A percentile compares a stretch with the other conserved stretches of the same genome.
Conservation (phyloP, 768 basidiomycete genomes). For the Tylopilus vinaceipallidus region DNA sequence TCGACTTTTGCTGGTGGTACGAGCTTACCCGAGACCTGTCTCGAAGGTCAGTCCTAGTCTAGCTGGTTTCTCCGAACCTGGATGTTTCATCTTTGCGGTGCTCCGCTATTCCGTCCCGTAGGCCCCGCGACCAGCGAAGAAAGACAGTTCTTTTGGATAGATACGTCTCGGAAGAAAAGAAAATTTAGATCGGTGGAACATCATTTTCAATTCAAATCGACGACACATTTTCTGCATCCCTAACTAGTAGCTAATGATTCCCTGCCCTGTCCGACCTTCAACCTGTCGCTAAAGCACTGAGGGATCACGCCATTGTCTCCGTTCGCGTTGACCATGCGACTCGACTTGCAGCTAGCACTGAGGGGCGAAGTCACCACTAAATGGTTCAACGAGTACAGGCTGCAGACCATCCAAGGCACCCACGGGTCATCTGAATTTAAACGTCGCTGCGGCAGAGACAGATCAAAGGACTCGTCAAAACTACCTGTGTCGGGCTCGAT, state of each 20-base stretch:
- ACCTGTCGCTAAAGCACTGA: not conserved
- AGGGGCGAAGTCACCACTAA: no score
- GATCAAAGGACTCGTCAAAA: no score
- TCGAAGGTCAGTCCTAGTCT: no score
- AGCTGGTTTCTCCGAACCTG: not conserved
- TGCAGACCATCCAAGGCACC: no score
- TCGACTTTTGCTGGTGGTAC: not conserved
- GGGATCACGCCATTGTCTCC: not conserved
- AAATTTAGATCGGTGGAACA: no score
- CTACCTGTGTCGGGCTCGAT: no score
- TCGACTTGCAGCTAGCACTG: no score
- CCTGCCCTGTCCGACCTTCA: not conserved
- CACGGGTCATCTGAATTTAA: no score
- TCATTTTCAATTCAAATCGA: not conserved
- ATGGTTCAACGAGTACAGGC: no score
- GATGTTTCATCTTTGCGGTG: not conserved
- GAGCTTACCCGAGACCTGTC: not conserved
- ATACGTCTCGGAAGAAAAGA: no score
- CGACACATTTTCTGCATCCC: not conserved
- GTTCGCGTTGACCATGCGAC: no score
- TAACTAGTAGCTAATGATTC: not conserved
- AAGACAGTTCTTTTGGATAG: not conserved
- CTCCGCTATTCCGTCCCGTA: constrained; percentile 10
- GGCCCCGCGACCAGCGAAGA: not conserved
- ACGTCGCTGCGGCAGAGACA: no score